A percentile compares a stretch with the other conserved stretches of the same genome.
These are phyloP conservation scores for Starmerella lactis-condensi DNA, from an alignment of 805 yeast genomes.

Conservation along the genomic window DNA sequence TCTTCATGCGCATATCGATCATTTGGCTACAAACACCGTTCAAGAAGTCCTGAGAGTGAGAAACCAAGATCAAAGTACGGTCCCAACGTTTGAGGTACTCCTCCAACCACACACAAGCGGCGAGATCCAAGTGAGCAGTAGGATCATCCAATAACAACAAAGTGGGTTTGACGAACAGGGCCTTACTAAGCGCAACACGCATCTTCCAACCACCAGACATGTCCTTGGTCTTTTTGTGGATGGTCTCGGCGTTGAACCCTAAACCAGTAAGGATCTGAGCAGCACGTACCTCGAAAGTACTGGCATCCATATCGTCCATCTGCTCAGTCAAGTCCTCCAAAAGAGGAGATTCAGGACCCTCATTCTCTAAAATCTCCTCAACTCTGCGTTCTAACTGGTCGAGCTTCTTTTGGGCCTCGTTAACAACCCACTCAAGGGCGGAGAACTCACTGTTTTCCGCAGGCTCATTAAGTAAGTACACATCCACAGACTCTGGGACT, in stretches of 20 bases:
- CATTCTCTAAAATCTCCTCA: conserved; percentile 71
- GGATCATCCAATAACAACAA: conserved; percentile 90
- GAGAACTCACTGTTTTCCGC: conserved; percentile 85
- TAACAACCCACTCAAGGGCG: conserved; percentile 89
- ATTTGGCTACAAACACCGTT: conserved; percentile 97
- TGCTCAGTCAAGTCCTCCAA: conserved; percentile 85
- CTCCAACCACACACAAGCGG: conserved; percentile 99
- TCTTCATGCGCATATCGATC: conserved; percentile 88
- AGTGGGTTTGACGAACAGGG: conserved; percentile 94
- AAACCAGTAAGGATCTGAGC: conserved; percentile 90
- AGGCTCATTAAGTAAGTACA: conserved; percentile 88
- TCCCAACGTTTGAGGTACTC: conserved; percentile 91
- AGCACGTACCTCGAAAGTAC: conserved; percentile 92
- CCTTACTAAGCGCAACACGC: conserved; percentile 98
- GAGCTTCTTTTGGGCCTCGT: conserved; percentile 87
- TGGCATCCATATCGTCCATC: conserved; percentile 88
- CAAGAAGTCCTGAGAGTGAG: conserved; percentile 98
- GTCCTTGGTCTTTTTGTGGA: conserved; percentile 85
- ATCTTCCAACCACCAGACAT: conserved; percentile 99
- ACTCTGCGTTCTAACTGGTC: conserved; percentile 79
- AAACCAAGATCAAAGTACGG: conserved; percentile 79
- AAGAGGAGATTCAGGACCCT: conserved; percentile 80
- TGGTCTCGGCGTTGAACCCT: conserved; percentile 78
- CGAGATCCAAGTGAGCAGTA: conserved; percentile 96
- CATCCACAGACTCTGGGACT: conserved; percentile 76